These are phyloP conservation scores for Ogataea degrootiae DNA, from an alignment of 805 yeast species.

Conservation along the genomic window DNA sequence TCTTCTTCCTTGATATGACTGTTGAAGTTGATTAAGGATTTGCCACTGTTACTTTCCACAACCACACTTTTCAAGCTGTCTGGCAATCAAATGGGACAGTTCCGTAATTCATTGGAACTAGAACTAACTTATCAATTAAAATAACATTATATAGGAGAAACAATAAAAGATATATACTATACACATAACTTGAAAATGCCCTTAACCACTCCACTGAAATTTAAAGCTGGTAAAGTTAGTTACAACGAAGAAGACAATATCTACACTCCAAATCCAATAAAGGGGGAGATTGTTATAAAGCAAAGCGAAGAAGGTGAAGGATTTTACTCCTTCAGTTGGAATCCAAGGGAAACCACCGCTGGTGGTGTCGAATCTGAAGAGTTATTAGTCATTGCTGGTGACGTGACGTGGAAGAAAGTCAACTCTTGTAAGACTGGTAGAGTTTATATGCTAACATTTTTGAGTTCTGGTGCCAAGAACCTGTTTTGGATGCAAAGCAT, in stretches of 20 bases:
- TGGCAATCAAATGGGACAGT: too few species aligned
- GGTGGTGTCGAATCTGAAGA: slow-evolving; percentile 48
- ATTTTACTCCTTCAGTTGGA: slow-evolving; percentile 68
- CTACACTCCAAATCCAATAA: slow-evolving; percentile 67
- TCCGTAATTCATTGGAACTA: too few species aligned
- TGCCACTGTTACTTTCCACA: too few species aligned
- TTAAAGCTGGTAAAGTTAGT: slow-evolving; percentile 76
- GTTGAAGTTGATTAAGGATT: too few species aligned
- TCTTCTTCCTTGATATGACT: too few species aligned
- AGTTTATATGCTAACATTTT: slow-evolving; percentile 42
- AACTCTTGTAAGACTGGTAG: slow-evolving; percentile 71
- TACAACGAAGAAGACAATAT: slow-evolving; percentile 56
- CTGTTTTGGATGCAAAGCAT: slow-evolving; percentile 75
- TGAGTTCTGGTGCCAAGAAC: slow-evolving; percentile 37
- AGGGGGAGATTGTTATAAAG: slow-evolving; percentile 59
- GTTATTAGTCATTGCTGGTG: slow-evolving; percentile 76
- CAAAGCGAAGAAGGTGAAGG: slow-evolving; percentile 68
- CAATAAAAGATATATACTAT: too few species aligned
- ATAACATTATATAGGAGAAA: too few species aligned
- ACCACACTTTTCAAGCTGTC: too few species aligned
- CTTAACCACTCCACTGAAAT: slow-evolving; percentile 32
- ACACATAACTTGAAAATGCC: slow-evolving; percentile 6
- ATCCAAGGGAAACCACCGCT: slow-evolving; percentile 51
- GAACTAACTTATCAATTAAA: too few species aligned
- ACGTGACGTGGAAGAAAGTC: slow-evolving; percentile 71